phyloP scores from a whole-genome alignment of 441 rosid genomes.

The Arabidopsis lyrata region DNA sequence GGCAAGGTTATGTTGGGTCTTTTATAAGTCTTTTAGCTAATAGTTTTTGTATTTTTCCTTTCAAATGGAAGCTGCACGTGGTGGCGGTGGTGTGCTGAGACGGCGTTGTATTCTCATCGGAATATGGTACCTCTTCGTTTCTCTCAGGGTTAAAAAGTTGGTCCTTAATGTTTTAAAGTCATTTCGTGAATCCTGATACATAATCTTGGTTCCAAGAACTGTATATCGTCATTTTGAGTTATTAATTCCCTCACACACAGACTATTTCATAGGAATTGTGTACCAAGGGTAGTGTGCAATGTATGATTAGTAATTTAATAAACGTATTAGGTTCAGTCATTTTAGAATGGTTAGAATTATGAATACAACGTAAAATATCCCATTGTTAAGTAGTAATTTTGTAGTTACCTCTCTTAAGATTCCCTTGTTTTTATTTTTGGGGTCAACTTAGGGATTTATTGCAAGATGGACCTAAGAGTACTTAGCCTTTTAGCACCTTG shows the following conservation, averaged over 20 bases:
- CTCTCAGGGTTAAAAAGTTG: constrained; percentile 2
- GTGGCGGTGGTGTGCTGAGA: constrained; percentile 20
- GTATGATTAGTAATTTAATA: neutral
- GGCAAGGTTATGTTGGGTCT: constrained; percentile 58
- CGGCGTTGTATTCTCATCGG: constrained; percentile 34
- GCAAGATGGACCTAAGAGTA: constrained; percentile 34
- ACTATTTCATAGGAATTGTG: neutral
- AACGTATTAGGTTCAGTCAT: constrained; percentile 1
- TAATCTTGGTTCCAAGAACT: constrained; percentile 28
- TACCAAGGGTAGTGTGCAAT: constrained; percentile 4
- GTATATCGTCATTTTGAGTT: neutral
- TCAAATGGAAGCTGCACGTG: constrained; percentile 9
- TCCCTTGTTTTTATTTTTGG: neutral
- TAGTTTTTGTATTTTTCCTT: neutral
- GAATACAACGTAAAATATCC: neutral
- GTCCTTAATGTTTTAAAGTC: neutral
- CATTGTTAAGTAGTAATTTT: neutral
- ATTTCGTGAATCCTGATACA: constrained; percentile 25
- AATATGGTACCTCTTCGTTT: constrained; percentile 20
- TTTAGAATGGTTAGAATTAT: neutral
- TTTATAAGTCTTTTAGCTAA: constrained; percentile 1
- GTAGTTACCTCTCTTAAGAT: neutral
- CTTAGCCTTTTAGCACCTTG: constrained; percentile 37
- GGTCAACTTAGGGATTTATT: constrained; percentile 39
- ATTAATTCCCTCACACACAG: neutral